phyloP scores from a whole-genome alignment of 495 filamentous ascomycete species.

The Penicillium maclennaniae region DNA sequence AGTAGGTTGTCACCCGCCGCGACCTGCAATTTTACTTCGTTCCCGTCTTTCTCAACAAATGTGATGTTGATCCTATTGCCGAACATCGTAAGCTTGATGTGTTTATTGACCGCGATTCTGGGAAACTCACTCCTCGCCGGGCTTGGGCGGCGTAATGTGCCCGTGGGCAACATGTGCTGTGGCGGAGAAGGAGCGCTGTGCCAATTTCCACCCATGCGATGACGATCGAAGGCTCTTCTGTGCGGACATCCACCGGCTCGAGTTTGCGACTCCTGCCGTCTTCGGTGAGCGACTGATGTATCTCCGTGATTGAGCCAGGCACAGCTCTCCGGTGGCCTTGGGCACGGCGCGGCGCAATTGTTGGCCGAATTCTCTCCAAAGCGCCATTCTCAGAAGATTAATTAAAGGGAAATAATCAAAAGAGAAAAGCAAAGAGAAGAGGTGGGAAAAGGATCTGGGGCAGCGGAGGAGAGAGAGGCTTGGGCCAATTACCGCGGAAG shows the following conservation, averaged over 20 bases:
- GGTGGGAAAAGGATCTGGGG: slow-evolving; percentile 15
- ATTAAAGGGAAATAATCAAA: slow-evolving; percentile 3
- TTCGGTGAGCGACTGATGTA: slow-evolving; percentile 28
- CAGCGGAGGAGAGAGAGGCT: slow-evolving; percentile 12
- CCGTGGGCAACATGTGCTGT: slow-evolving; percentile 62
- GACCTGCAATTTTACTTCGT: slow-evolving; percentile 70
- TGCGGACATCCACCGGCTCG: slow-evolving; percentile 9
- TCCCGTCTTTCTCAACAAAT: slow-evolving; percentile 91
- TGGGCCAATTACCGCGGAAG: slow-evolving; percentile 25
- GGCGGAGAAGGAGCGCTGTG: slow-evolving; percentile 61
- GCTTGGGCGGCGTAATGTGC: slow-evolving; percentile 76
- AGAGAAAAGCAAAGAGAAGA: slow-evolving; percentile 5
- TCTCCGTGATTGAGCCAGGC: slow-evolving; percentile 31
- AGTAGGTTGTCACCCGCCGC: slow-evolving; percentile 84
- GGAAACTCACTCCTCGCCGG: slow-evolving; percentile 85
- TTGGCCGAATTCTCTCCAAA: slow-evolving; percentile 36
- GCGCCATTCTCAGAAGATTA: slow-evolving; percentile 27
- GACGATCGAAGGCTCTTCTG: slow-evolving; percentile 10
- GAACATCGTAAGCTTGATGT: not conserved
- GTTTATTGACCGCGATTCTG: not conserved
- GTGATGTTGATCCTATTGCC: slow-evolving; percentile 72
- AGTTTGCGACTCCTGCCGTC: slow-evolving; percentile 15
- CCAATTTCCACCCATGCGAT: slow-evolving; percentile 25
- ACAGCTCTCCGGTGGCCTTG: slow-evolving; percentile 27
- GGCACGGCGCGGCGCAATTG: slow-evolving; percentile 36